A percentile compares a stretch with the other conserved stretches of the same genome.
phyloP scores from a whole-genome alignment of 805 yeast species.

The Yarrowia deformans region DNA sequence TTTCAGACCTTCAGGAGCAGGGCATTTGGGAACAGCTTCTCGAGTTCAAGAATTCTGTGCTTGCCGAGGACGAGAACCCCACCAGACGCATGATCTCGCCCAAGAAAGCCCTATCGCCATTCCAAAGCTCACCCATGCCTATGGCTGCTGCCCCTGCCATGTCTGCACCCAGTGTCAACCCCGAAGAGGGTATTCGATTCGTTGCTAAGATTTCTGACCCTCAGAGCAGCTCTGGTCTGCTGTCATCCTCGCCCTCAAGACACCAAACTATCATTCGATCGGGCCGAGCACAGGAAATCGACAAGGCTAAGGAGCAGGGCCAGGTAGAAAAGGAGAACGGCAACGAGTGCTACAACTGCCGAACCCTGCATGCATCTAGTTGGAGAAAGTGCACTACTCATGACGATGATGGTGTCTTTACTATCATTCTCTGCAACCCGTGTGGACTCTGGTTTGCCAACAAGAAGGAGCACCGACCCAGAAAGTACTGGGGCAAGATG shows the following conservation, averaged over 20 bases:
- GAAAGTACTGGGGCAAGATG: slow-evolving; percentile 43
- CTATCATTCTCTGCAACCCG: slow-evolving; percentile 45
- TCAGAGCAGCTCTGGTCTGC: slow-evolving; percentile 9
- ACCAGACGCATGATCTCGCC: slow-evolving; percentile 13
- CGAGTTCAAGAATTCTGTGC: slow-evolving; percentile 23
- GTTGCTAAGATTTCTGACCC: slow-evolving; percentile 11
- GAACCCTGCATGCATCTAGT: slow-evolving; percentile 47
- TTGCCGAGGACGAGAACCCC: slow-evolving; percentile 8
- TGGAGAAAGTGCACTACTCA: slow-evolving; percentile 46
- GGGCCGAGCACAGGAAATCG: slow-evolving; percentile 29
- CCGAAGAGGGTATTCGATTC: neutral
- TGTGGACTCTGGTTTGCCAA: slow-evolving; percentile 46
- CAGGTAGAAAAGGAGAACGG: slow-evolving; percentile 45
- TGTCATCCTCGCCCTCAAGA: slow-evolving; percentile 24
- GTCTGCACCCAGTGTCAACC: neutral
- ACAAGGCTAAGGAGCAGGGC: slow-evolving; percentile 31
- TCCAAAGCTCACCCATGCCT: slow-evolving; percentile 27
- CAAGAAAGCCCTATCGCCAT: slow-evolving; percentile 28
- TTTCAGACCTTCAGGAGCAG: slow-evolving; percentile 24
- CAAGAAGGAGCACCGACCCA: slow-evolving; percentile 45
- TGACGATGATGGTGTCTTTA: slow-evolving; percentile 40
- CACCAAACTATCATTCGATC: slow-evolving; percentile 18
- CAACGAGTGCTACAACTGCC: slow-evolving; percentile 49
- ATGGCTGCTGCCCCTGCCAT: neutral
- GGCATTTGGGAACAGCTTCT: slow-evolving; percentile 33